Evolutionary conservation across 495 filamentous ascomycete species (phyloP).

Genomic region (Penicillium angulare): DNA sequence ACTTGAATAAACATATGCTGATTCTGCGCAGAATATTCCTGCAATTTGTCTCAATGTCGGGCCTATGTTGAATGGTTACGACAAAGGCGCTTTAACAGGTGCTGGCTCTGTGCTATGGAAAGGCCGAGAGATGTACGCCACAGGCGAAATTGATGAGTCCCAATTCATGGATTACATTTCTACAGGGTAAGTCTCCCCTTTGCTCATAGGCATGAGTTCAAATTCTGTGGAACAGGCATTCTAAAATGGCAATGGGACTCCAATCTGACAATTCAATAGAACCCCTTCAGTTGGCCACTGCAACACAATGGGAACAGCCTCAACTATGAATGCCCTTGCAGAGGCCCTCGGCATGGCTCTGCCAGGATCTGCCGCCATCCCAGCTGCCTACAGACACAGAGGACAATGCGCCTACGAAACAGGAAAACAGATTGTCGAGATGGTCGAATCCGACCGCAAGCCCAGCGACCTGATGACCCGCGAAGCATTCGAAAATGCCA

Average conservation of each 20-base stretch:
- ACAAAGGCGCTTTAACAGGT: constrained; percentile 41
- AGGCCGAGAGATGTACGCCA: constrained; percentile 50
- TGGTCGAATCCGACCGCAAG: constrained; percentile 52
- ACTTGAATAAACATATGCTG: background rate
- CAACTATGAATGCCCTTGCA: constrained; percentile 56
- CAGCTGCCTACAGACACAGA: constrained; percentile 52
- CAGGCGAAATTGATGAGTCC: constrained; percentile 49
- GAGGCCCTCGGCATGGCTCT: constrained; percentile 58
- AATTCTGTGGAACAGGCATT: too few relatives aligned
- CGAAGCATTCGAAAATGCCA: constrained; percentile 55
- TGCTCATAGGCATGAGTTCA: too few relatives aligned
- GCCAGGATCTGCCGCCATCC: constrained; percentile 53
- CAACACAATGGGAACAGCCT: constrained; percentile 59
- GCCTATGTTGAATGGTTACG: constrained; percentile 54
- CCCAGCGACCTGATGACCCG: constrained; percentile 57
- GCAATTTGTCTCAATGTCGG: constrained; percentile 56
- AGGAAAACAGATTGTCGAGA: constrained; percentile 52
- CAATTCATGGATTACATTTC: constrained; percentile 51
- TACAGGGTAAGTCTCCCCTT: constrained; percentile 33
- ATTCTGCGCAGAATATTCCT: constrained; percentile 45
- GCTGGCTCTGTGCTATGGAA: constrained; percentile 52
- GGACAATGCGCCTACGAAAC: constrained; percentile 54
- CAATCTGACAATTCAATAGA: constrained; percentile 21
- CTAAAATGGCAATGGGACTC: background rate
- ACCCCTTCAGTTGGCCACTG: constrained; percentile 54